Evolutionary conservation across 352 stramenopile species (phyloP), one percentile per base, ranked within the genome.

Genomic region (Salisapilia sapeloensis): DNA sequence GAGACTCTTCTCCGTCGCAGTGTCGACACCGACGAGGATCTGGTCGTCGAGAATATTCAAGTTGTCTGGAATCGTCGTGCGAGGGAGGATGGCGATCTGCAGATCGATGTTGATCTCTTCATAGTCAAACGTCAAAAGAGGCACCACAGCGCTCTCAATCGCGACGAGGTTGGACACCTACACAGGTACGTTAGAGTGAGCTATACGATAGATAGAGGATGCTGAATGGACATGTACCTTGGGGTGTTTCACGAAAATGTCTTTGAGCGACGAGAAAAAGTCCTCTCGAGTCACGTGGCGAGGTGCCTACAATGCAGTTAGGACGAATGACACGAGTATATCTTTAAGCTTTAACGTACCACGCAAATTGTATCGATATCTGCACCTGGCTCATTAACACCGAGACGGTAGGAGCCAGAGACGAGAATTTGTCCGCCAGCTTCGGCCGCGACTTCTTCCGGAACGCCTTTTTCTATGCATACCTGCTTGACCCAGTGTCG

Each of bases 91-190:
- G 9, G 92, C 93, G 53, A 98, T 98, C 33, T 98, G 74, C 13
- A 99, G 57, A 72, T 99, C 95, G 44, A 99, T 98, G 47, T 98
- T 97, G 47, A 99, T 94, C 34, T 95, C 92, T 46, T 98, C 87
- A 48, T 96, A 97, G 63, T 98, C 93, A 48, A 99, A 98, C 11
- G 93, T 98, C 29, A 99, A 74, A 47, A 99, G 96, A 2, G 94
- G 94, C 35, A 99, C 93, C 12, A 94, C 75, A 1, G 92, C 90
- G 29, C 74, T 72, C 46, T 92, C 76, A 35, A 92, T 92, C 4
- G 76, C 42, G 29, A 90, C 70, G 13, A 92, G 47, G 38, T 78
- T 72, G 21, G 56, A 30, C 22, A 50, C 42, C 42, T 50, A 29
- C 0, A 12, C 10, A 28, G 24, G 24, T 13, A 28, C 24, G 10